Evolutionary conservation across 1,284 basidiomycete species (phyloP).

Genomic region (Rugosomyces carneus): DNA sequence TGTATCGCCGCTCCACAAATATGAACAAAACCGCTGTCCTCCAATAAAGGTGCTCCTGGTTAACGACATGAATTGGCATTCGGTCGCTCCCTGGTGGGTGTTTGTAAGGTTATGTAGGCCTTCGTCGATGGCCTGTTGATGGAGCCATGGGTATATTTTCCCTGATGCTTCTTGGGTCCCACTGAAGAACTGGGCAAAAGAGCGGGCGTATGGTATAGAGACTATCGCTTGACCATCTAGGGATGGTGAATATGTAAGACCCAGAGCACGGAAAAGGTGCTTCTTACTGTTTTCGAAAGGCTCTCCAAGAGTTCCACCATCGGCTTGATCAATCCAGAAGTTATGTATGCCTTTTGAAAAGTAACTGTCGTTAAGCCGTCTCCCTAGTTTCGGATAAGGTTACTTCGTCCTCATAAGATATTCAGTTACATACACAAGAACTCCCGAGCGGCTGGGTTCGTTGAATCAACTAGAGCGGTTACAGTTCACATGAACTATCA

Average conservation of each 20-base stretch:
- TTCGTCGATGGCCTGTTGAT: constrained; percentile 32
- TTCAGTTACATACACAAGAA: constrained; percentile 23
- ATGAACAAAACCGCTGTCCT: constrained; percentile 36
- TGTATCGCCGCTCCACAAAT: constrained; percentile 37
- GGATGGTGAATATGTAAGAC: not conserved
- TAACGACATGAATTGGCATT: constrained; percentile 34
- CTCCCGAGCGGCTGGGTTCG: constrained; percentile 27
- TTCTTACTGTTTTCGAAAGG: constrained; percentile 32
- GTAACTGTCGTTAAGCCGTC: constrained; percentile 34
- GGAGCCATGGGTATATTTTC: constrained; percentile 37
- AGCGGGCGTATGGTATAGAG: constrained; percentile 29
- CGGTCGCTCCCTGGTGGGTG: constrained; percentile 14
- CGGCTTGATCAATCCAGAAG: constrained; percentile 39
- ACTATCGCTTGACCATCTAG: constrained; percentile 31
- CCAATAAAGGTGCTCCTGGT: constrained; percentile 35
- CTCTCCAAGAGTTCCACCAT: constrained; percentile 35
- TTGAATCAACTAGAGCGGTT: constrained; percentile 23
- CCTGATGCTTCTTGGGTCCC: constrained; percentile 33
- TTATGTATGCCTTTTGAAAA: constrained; percentile 37
- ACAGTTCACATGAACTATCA: constrained; percentile 17
- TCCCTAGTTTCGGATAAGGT: constrained; percentile 23
- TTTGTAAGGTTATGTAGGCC: constrained; percentile 28
- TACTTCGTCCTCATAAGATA: not conserved
- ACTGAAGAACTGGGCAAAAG: constrained; percentile 34
- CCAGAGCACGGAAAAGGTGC: not conserved